phyloP scores from a whole-genome alignment of 345 rosid species.

The Kernera saxatilis region DNA sequence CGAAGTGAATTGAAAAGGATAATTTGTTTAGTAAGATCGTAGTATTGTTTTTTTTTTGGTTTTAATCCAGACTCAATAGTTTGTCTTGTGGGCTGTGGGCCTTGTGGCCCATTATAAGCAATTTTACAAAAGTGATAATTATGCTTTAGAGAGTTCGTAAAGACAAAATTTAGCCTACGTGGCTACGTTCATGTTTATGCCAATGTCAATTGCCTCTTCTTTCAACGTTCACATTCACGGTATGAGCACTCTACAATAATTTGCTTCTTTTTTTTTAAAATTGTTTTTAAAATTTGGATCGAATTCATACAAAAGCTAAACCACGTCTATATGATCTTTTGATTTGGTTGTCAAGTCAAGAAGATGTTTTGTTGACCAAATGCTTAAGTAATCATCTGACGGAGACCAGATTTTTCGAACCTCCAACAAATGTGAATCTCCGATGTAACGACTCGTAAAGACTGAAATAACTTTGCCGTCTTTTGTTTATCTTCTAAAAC shows the following conservation, averaged over 20 bases:
- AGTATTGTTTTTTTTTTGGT: too few relatives aligned
- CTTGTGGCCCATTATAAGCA: neutral
- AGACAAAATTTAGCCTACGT: neutral
- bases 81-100: neutral
- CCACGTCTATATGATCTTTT: neutral
- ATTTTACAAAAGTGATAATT: neutral
- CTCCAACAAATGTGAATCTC: too few relatives aligned
- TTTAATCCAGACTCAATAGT: neutral
- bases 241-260: neutral
- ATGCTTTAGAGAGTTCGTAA: neutral
- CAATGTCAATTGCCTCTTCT: neutral
- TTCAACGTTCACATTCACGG: neutral
- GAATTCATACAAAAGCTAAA: neutral
- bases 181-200: too few relatives aligned
- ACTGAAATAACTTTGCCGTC: too few relatives aligned
- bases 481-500: too few relatives aligned
- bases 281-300: too few relatives aligned
- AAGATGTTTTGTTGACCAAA: too few relatives aligned
- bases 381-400: too few relatives aligned
- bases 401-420: too few relatives aligned
- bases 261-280: neutral
- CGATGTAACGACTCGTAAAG: too few relatives aligned
- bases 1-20: neutral
- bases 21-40: too few relatives aligned
- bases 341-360: too few relatives aligned